Percentiles rank a stretch among this genome's conserved stretches.
Evolutionary conservation across 495 filamentous ascomycete genomes (phyloP).

Genomic region (Apiosordaria backusii): DNA sequence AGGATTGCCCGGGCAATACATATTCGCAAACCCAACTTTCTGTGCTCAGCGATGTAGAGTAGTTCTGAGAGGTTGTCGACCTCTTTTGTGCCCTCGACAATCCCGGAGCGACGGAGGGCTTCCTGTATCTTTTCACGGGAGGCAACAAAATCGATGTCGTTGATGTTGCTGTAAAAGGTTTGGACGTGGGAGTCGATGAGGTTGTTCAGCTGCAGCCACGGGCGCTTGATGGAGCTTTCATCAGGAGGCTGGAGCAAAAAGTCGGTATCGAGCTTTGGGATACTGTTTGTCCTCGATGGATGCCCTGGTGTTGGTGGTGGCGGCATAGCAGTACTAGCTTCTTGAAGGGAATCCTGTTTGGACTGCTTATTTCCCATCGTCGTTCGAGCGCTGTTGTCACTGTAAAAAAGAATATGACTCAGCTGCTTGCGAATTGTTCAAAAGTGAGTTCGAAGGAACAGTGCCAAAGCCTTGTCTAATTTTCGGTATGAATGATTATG

Average conservation of each 20-base stretch:
- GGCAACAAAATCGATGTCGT: neutral
- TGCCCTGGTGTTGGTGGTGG: neutral
- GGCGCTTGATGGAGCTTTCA: neutral
- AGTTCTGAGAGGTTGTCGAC: neutral
- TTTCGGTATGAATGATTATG: neutral
- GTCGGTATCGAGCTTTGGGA: neutral
- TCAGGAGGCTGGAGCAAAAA: constrained; percentile 1
- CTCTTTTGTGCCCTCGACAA: neutral
- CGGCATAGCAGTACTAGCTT: neutral
- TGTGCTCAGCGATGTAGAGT: neutral
- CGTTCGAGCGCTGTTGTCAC: neutral
- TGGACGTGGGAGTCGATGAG: constrained; percentile 2
- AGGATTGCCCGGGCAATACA: constrained; percentile 1
- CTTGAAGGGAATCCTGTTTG: neutral
- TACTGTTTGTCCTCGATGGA: neutral
- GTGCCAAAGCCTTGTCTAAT: neutral
- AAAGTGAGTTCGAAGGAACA: neutral
- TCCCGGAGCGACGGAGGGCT: neutral
- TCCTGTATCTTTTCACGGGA: neutral
- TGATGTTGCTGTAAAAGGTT: neutral
- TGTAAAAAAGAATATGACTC: neutral
- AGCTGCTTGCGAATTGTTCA: neutral
- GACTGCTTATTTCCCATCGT: neutral
- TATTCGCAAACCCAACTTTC: neutral
- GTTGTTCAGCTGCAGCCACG: constrained; percentile 3